Evolutionary conservation across 1,284 basidiomycete genomes (phyloP).

Genomic region (Apiotrichum mycotoxinovorans): DNA sequence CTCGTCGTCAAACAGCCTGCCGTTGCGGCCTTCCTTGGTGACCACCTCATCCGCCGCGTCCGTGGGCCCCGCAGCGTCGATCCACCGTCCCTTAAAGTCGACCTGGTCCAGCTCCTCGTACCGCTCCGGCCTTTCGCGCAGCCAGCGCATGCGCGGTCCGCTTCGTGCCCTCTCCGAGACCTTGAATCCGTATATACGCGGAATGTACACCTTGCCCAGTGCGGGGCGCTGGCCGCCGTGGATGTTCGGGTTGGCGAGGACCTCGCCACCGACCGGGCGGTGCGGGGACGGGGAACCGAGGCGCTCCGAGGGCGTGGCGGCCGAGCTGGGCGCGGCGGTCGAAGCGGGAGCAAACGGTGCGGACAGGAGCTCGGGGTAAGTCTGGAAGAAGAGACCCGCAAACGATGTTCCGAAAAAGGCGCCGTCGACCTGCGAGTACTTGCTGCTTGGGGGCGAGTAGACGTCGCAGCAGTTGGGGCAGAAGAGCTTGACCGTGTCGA

Average conservation of each 20-base stretch:
- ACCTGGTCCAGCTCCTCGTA: conserved; percentile 77
- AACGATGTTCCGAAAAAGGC: conserved; percentile 99
- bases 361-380: conserved; percentile 84
- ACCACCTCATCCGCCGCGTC: conserved; percentile 2
- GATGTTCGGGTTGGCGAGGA: conserved; percentile 65
- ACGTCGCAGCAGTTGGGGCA: conserved; percentile 99
- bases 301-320: conserved; percentile 10
- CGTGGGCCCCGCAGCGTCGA: conserved; percentile 40
- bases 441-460: conserved; percentile 89
- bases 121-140: conserved; percentile 76
- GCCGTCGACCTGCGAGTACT: conserved; percentile 94
- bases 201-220: conserved; percentile 78
- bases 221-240: conserved; percentile 72
- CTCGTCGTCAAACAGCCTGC: conserved; percentile 38
- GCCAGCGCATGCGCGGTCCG: conserved; percentile 96
- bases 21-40: conserved; percentile 19
- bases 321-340: conserved; percentile 40
- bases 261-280: conserved; percentile 31
- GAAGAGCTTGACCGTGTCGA: conserved; percentile 97
- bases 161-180: conserved; percentile 63
- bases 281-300: conserved; percentile 18
- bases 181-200: conserved; percentile 81
- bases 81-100: conserved; percentile 81
- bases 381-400: conserved; percentile 95
- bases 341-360: conserved; percentile 63